Evolutionary conservation across 495 filamentous ascomycete genomes (phyloP).

Genomic region (Cercophora sp.): DNA sequence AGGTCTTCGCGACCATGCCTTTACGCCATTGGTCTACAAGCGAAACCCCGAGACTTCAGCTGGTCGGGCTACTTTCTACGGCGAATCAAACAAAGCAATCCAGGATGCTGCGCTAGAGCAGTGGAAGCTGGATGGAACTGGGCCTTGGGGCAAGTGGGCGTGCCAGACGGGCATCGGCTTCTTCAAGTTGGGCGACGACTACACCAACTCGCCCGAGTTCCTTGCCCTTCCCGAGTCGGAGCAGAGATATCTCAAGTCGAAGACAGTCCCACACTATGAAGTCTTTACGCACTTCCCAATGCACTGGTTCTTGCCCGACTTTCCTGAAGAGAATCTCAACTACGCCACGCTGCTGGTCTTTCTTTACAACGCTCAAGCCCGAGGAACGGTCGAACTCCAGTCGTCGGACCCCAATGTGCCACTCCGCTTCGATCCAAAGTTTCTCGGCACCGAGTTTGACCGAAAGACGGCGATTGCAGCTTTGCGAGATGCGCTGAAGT

Average conservation of each 20-base stretch:
- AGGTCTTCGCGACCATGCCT: constrained; percentile 53
- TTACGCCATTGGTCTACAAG: constrained; percentile 23
- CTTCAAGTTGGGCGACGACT: constrained; percentile 44
- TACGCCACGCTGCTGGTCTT: constrained; percentile 31
- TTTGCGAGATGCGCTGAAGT: constrained; percentile 42
- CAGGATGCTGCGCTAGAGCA: constrained; percentile 43
- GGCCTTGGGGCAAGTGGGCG: constrained; percentile 39
- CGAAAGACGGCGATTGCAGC: constrained; percentile 51
- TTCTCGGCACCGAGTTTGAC: constrained; percentile 55
- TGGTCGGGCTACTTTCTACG: constrained; percentile 29
- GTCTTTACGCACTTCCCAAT: constrained; percentile 37
- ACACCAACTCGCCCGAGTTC: constrained; percentile 41
- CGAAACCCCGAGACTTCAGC: constrained; percentile 24
- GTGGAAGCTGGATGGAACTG: constrained; percentile 45
- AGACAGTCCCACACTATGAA: constrained; percentile 45
- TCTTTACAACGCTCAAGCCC: constrained; percentile 32
- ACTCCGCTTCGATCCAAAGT: constrained; percentile 55
- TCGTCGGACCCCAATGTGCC: constrained; percentile 52
- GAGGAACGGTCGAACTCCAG: constrained; percentile 51
- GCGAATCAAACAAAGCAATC: constrained; percentile 17
- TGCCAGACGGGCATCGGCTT: constrained; percentile 48
- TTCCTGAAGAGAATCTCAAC: constrained; percentile 25
- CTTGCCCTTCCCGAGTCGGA: constrained; percentile 35
- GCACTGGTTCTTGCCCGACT: constrained; percentile 40
- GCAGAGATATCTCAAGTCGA: constrained; percentile 35